Evolutionary conservation across 2,329 filamentous ascomycete species (phyloP), one percentile per base, ranked within the genome.

Genomic region (Sporothrix schenckii): DNA sequence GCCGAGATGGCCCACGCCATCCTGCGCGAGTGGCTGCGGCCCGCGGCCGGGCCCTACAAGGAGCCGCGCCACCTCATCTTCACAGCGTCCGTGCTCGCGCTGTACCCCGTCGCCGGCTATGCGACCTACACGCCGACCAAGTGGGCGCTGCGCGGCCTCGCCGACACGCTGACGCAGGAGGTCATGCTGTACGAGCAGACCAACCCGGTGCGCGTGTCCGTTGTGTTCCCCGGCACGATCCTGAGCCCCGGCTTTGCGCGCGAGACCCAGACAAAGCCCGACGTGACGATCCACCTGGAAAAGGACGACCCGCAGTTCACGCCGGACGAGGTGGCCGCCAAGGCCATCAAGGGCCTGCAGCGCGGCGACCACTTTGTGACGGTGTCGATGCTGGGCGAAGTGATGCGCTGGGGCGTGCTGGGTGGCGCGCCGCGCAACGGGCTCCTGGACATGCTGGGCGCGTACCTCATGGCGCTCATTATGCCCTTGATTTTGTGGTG

Each of bases 161-260:
- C 91, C 69, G 95, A 99, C 78, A 90, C 89, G 0, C 83, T 99
- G 66, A 88, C 88, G 27, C 92, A 94, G 77, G 95, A 99, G 81
- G 83, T 96, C 56, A 84, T 93, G 76, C 83, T 97, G 67, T 99
- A 98, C 83, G 93, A 94, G 68, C 87, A 90, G 56, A 74, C 73
- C 9, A 76, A 78, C 63, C 79, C 79, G 2, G 89, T 98, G 69
- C 88, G 91, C 75, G 84, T 97, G 24, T 92, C 97, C 76, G 86
- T 92, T 54, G 88, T 98, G 14, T 92, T 89, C 76, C 95, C 95
- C 0, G 94, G 91, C 68, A 92, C 91, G 2, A 98, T 99, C 73
- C 84, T 88, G 16, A 90, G 87, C 6, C 89, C 92, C 0, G 93
- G 94, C 0, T 86, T 90, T 67, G 89, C 90, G 72, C 84, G 87